phyloP scores from a whole-genome alignment of 306 rosid species.

The Alnus rubra region DNA sequence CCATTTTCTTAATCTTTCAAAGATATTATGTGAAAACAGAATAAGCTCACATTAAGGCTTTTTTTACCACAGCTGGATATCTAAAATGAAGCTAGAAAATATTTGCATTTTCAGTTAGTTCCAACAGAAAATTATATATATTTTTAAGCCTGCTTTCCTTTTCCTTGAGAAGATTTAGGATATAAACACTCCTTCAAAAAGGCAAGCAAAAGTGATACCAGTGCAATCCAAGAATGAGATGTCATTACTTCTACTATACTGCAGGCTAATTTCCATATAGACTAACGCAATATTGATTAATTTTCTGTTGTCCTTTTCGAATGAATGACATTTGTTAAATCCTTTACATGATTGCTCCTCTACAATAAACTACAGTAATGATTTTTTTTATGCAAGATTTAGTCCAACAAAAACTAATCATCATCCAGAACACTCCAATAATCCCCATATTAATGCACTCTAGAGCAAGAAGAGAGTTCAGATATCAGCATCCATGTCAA shows the following conservation, averaged over 20 bases:
- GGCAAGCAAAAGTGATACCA: not conserved
- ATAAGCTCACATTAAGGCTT: not conserved
- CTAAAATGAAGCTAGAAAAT: not conserved
- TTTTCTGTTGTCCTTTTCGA: not conserved
- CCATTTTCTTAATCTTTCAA: not conserved
- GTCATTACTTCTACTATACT: not conserved
- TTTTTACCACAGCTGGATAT: not conserved
- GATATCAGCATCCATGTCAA: too few species aligned
- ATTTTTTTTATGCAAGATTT: not conserved
- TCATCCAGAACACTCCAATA: not conserved
- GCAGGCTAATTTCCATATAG: not conserved
- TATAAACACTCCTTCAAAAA: not conserved
- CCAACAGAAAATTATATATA: not conserved
- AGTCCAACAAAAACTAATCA: not conserved
- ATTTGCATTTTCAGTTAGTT: not conserved
- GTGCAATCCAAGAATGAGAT: slow-evolving; percentile 10
- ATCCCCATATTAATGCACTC: not conserved
- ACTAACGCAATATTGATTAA: not conserved
- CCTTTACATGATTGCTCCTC: not conserved
- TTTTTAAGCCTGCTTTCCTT: slow-evolving; percentile 1
- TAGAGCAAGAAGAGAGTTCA: not conserved
- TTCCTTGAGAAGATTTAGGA: not conserved
- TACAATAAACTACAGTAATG: not conserved
- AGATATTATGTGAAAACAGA: not conserved
- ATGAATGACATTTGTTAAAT: not conserved